These are phyloP conservation scores for Ustilago loliicola DNA, from an alignment of 1,284 basidiomycete species.

Conservation along the genomic window DNA sequence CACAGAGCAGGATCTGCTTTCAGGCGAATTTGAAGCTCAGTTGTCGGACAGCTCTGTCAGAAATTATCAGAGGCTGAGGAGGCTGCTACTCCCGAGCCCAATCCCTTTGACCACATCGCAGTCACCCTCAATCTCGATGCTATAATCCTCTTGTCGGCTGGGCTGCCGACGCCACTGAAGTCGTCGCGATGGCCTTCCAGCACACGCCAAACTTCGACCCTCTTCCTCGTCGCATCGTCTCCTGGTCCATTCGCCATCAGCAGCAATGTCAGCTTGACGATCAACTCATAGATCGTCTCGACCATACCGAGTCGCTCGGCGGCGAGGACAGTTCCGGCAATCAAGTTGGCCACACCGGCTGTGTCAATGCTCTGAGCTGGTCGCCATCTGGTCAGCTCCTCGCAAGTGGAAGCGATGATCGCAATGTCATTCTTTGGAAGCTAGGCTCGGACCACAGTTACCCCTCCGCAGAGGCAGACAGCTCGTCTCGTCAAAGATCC, in stretches of 20 bases:
- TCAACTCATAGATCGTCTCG: slow-evolving; percentile 35
- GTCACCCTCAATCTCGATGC: slow-evolving; percentile 7
- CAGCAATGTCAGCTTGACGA: slow-evolving; percentile 31
- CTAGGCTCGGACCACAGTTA: slow-evolving; percentile 72
- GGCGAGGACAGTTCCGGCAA: slow-evolving; percentile 23
- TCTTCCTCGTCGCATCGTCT: slow-evolving; percentile 16
- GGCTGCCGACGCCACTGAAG: background rate
- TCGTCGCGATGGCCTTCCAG: slow-evolving; percentile 13
- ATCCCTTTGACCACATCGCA: background rate
- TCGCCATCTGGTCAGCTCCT: slow-evolving; percentile 80
- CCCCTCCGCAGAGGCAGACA: slow-evolving; percentile 45
- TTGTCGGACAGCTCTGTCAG: too few species aligned
- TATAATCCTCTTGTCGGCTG: background rate
- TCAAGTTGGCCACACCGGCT: slow-evolving; percentile 44
- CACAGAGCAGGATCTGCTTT: too few species aligned
- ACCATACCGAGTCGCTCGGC: slow-evolving; percentile 41
- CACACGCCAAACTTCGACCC: slow-evolving; percentile 13
- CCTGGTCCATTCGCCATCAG: slow-evolving; percentile 21
- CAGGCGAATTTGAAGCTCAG: too few species aligned
- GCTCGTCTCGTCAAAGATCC: slow-evolving; percentile 2
- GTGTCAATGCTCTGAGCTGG: slow-evolving; percentile 80
- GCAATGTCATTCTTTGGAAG: slow-evolving; percentile 79
- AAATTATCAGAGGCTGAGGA: too few species aligned
- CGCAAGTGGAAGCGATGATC: slow-evolving; percentile 85
- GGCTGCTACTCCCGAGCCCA: too few species aligned